Conservation (phyloP, 345 rosid genomes). For the Melaleuca quinquenervia region DNA sequence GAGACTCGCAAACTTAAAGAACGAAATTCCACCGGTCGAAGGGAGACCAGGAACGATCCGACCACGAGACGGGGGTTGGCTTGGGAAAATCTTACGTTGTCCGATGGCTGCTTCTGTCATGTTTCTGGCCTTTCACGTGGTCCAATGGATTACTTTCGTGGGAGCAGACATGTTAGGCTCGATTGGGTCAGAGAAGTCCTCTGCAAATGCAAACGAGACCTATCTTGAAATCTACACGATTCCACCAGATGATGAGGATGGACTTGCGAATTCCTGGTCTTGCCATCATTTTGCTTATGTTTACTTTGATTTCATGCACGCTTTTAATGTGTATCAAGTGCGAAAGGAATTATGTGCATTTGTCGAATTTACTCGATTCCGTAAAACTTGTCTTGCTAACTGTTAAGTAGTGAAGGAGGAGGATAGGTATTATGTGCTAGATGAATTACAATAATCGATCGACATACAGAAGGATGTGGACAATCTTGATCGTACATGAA, state of each 20-base stretch:
- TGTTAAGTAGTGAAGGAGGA: not conserved
- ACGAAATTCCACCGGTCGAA: not conserved
- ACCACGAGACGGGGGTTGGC: not conserved
- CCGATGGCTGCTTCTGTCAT: not conserved
- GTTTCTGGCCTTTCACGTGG: not conserved
- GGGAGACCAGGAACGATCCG: not conserved
- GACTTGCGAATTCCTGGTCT: not conserved
- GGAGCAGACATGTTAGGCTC: not conserved
- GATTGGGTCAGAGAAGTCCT: not conserved
- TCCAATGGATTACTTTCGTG: not conserved
- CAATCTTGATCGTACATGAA: not conserved
- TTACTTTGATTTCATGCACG: not conserved
- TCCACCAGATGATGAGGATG: not conserved
- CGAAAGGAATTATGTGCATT: no score
- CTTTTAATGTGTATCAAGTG: not conserved
- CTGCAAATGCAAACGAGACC: not conserved
- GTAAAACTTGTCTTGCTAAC: not conserved
- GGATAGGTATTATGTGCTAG: not conserved
- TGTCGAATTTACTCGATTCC: not conserved
- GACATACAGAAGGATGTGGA: no score
- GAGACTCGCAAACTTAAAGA: not conserved
- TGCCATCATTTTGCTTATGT: not conserved
- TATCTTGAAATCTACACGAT: not conserved
- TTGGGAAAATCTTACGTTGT: not conserved
- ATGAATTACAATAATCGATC: no score